phyloP scores from a whole-genome alignment of 108 stramenopile genomes.

The Stephanodiscus triporus region DNA sequence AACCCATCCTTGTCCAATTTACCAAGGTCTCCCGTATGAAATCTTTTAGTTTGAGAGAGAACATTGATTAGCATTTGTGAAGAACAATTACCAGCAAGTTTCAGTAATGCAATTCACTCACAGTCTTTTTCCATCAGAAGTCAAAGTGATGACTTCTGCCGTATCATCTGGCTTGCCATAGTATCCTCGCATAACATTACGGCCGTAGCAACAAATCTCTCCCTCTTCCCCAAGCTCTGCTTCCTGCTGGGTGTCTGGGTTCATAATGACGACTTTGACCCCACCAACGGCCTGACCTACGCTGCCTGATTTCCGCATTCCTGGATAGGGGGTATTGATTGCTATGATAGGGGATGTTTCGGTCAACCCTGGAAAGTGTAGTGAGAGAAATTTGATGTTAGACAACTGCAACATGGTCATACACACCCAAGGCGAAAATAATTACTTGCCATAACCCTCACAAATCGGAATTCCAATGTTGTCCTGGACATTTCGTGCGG shows the following conservation, averaged over 20 bases:
- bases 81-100: not conserved
- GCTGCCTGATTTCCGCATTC: constrained; percentile 52
- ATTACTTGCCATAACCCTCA: constrained; percentile 77
- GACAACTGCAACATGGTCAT: not conserved
- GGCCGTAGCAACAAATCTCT: constrained; percentile 89
- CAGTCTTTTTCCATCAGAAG: constrained; percentile 86
- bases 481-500: constrained; percentile 40
- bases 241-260: constrained; percentile 58
- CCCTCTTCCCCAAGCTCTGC: constrained; percentile 83
- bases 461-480: constrained; percentile 90
- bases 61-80: constrained; percentile 3
- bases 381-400: not conserved
- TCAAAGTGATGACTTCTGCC: constrained; percentile 86
- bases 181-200: constrained; percentile 96
- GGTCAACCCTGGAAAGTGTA: constrained; percentile 62
- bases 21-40: constrained; percentile 92
- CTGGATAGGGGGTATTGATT: constrained; percentile 52
- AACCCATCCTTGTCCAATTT: constrained; percentile 70
- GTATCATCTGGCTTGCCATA: constrained; percentile 91
- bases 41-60: constrained; percentile 41
- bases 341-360: constrained; percentile 81
- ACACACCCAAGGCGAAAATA: not conserved
- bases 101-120: constrained; percentile 42
- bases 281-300: constrained; percentile 71
- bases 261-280: constrained; percentile 62